A percentile compares a stretch with the other conserved stretches of the same genome.
These are phyloP conservation scores for Pseudogymnoascus sp. DNA, from an alignment of 2,329 filamentous ascomycete species.

Conservation along the genomic window DNA sequence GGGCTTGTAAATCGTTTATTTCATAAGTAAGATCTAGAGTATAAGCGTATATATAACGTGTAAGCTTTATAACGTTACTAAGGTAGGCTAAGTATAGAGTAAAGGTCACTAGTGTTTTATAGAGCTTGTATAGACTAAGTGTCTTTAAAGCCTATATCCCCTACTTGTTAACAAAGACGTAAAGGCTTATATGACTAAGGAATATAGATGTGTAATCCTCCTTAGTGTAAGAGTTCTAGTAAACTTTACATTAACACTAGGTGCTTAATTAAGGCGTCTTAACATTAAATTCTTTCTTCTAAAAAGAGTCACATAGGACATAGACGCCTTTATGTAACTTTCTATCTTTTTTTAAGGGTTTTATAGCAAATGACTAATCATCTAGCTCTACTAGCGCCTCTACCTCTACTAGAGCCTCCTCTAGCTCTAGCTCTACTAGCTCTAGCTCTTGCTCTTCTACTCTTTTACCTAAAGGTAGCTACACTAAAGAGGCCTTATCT, in stretches of 20 bases:
- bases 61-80: too few relatives aligned
- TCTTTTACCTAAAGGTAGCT: neutral
- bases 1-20: too few relatives aligned
- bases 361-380: neutral
- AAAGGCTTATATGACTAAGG: too few relatives aligned
- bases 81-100: too few relatives aligned
- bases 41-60: too few relatives aligned
- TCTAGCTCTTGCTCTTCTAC: neutral
- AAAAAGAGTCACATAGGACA: neutral
- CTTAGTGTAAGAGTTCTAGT: conserved; percentile 12
- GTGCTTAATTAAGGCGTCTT: neutral
- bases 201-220: conserved; percentile 15
- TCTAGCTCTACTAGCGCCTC: neutral
- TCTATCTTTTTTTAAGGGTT: neutral
- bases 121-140: too few relatives aligned
- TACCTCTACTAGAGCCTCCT: too few relatives aligned
- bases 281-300: neutral
- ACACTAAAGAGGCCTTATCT: neutral
- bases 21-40: too few relatives aligned
- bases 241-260: conserved; percentile 12
- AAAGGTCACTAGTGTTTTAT: too few relatives aligned
- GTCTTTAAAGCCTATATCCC: too few relatives aligned
- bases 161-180: too few relatives aligned
- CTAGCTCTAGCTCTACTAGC: neutral
- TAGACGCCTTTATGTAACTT: neutral